phyloP scores from a whole-genome alignment of 2,329 filamentous ascomycete species.

The Fusarium palustre region DNA sequence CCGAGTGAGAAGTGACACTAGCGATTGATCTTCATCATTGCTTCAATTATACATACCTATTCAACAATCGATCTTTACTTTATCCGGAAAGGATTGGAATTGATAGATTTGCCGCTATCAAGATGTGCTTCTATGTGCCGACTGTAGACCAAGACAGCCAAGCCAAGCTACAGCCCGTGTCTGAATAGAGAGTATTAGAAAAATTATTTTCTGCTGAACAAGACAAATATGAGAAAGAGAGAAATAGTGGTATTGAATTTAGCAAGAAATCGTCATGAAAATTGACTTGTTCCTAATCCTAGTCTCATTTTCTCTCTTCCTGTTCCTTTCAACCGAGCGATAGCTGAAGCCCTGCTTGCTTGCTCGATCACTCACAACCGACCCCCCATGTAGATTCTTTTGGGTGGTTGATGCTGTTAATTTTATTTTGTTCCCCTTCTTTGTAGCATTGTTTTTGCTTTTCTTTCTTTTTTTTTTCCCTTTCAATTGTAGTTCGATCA shows the following conservation, averaged over 20 bases:
- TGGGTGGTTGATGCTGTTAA: background rate
- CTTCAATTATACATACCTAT: constrained; percentile 7
- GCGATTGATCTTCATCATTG: constrained; percentile 16
- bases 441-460: constrained; percentile 1
- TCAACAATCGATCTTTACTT: constrained; percentile 21
- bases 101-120: constrained; percentile 36
- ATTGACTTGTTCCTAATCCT: constrained; percentile 43
- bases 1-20: background rate
- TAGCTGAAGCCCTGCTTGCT: constrained; percentile 20
- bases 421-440: background rate
- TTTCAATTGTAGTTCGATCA: background rate
- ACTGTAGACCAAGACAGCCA: constrained; percentile 15
- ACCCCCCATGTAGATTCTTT: constrained; percentile 10
- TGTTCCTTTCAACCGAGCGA: constrained; percentile 46
- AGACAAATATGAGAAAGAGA: background rate
- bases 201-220: background rate
- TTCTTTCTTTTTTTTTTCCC: too few relatives aligned
- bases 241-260: constrained; percentile 8
- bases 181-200: constrained; percentile 7
- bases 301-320: constrained; percentile 38
- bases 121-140: constrained; percentile 13
- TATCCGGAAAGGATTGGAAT: constrained; percentile 37
- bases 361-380: constrained; percentile 14
- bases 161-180: background rate
- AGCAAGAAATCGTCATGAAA: constrained; percentile 13